These are phyloP conservation scores for Pyrenopolyporus hunteri DNA, from an alignment of 495 filamentous ascomycete genomes.

Conservation along the genomic window DNA sequence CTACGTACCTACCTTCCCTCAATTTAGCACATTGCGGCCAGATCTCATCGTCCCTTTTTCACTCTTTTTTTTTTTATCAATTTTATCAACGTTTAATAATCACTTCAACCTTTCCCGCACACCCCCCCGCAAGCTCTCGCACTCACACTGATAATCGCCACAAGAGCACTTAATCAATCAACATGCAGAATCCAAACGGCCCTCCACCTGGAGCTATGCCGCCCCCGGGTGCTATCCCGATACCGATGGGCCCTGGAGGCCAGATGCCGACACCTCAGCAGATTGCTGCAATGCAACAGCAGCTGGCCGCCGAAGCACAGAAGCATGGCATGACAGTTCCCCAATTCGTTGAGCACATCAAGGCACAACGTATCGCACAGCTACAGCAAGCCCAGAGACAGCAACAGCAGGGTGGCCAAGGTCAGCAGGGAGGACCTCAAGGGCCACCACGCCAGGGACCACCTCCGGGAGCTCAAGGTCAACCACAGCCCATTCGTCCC, in stretches of 20 bases:
- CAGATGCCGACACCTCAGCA: slow-evolving; percentile 84
- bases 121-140: too few species aligned
- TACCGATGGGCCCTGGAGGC: slow-evolving; percentile 49
- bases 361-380: slow-evolving; percentile 66
- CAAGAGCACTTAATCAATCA: slow-evolving; percentile 1
- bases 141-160: background rate
- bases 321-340: slow-evolving; percentile 77
- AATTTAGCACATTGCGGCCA: slow-evolving; percentile 14
- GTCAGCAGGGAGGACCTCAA: slow-evolving; percentile 41
- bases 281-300: slow-evolving; percentile 80
- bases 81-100: slow-evolving; percentile 6
- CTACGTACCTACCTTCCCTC: background rate
- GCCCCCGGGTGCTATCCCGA: slow-evolving; percentile 44
- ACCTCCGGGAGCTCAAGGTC: slow-evolving; percentile 49
- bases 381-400: slow-evolving; percentile 67
- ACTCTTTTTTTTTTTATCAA: slow-evolving; percentile 15
- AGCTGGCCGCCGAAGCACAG: slow-evolving; percentile 76
- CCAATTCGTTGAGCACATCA: slow-evolving; percentile 72
- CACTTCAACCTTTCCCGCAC: background rate
- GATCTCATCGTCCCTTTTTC: slow-evolving; percentile 18
- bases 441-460: slow-evolving; percentile 49
- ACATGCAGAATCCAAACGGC: slow-evolving; percentile 36
- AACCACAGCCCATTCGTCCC: slow-evolving; percentile 65
- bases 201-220: too few species aligned
- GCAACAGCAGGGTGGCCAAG: slow-evolving; percentile 58